Conservation (phyloP, 345 rosid species). For the Melastoma malabathricum region DNA sequence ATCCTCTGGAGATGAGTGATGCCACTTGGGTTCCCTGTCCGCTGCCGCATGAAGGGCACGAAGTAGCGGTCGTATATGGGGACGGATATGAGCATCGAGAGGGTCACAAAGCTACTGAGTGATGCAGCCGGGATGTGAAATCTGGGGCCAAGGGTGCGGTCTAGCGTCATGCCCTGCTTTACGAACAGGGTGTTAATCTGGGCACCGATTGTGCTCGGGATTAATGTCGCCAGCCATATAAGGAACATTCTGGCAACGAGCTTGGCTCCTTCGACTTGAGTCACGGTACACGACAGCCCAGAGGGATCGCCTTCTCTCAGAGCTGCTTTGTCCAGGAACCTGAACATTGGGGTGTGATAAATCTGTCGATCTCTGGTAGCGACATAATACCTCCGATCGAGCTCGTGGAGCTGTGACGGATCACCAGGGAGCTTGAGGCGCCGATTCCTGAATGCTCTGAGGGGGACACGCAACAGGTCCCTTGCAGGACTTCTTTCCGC, state of each 20-base stretch:
- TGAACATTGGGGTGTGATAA: conserved; percentile 48
- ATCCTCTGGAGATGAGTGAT: conserved; percentile 71
- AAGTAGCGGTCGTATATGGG: conserved; percentile 72
- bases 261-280: conserved; percentile 75
- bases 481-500: conserved; percentile 42
- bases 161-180: conserved; percentile 80
- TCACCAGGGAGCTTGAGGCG: conserved; percentile 38
- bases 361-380: conserved; percentile 49
- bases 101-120: conserved; percentile 62
- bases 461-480: conserved; percentile 41
- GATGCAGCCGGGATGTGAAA: conserved; percentile 84
- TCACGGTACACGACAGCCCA: conserved; percentile 48
- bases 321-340: conserved; percentile 90
- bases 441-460: conserved; percentile 45
- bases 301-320: conserved; percentile 23
- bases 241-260: conserved; percentile 55
- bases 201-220: conserved; percentile 83
- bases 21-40: conserved; percentile 69
- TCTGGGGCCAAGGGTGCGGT: conserved; percentile 38
- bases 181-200: conserved; percentile 85
- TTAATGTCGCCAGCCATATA: conserved; percentile 66
- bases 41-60: conserved; percentile 60
- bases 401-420: conserved; percentile 47
- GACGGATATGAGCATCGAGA: conserved; percentile 75
- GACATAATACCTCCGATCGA: conserved; percentile 36